Evolutionary conservation across 2,329 filamentous ascomycete species (phyloP), one percentile per base, ranked within the genome.

Genomic region (Aspergillus melleus): DNA sequence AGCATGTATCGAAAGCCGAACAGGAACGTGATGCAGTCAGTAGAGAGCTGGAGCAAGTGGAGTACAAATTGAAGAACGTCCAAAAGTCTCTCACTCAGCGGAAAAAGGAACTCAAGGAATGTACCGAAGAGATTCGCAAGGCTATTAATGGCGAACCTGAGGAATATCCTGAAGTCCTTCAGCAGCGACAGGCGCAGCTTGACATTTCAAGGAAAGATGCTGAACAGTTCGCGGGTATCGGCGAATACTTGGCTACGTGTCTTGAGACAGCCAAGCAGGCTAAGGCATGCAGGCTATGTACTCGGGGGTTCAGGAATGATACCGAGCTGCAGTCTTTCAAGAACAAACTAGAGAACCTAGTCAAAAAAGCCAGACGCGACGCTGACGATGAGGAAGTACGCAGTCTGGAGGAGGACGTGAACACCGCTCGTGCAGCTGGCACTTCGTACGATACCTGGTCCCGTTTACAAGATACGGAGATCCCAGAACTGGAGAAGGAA

Each of bases 211-310:
- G 81, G 61, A 86, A 87, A 55, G 88, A 94, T 60, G 80, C 90
- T 14, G 88, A 87, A 57, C 86, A 90, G 54, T 90, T 66, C 64
- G 86, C 87, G 54, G 86, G 87, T 30, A 81, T 93, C 63, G 84
- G 88, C 52, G 83, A 88, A 14, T 96, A 91, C 73, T 92, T 90
- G 72, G 80, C 79, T 49, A 85, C 86, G 54, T 92, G 89, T 69
- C 79, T 91, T 54, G 82, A 86, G 39, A 83, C 82, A 22, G 84
- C 90, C 11, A 83, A 89, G 57, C 81, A 86, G 36, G 85, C 90
- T 56, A 90, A 91, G 66, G 84, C 84, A 49, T 98, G 94, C 73
- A 84, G 86, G 36, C 85, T 95, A 22, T 98, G 94, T 71, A 83
- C 86, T 49, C 86, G 92, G 55, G 75, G 81, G 4, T 92, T 96